A percentile compares a stretch with the other conserved stretches of the same genome.
phyloP scores from a whole-genome alignment of 2,329 filamentous ascomycete genomes.

The Cercospora sp. region DNA sequence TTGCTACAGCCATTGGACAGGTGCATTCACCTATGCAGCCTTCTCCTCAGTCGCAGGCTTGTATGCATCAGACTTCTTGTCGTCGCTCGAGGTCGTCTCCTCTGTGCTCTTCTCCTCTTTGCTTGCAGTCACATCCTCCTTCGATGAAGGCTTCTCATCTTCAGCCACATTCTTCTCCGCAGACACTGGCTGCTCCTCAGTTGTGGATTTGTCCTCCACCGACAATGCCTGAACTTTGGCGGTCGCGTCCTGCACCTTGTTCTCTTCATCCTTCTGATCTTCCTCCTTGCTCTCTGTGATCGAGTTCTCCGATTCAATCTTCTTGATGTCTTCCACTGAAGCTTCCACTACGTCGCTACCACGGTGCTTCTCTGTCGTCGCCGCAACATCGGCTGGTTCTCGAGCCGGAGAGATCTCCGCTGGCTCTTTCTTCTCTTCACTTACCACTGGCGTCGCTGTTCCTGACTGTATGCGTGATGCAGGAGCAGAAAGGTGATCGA shows the following conservation, averaged over 20 bases:
- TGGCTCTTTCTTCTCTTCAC: conserved; percentile 3
- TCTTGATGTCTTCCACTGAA: conserved; percentile 25
- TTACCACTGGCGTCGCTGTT: conserved; percentile 38
- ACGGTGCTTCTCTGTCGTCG: conserved; percentile 17
- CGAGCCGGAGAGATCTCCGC: neutral
- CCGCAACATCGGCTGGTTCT: neutral
- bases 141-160: neutral
- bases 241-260: neutral
- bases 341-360: conserved; percentile 18
- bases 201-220: neutral
- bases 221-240: neutral
- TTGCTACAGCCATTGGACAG: neutral
- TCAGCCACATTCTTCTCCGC: neutral
- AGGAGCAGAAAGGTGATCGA: conserved; percentile 31
- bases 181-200: neutral
- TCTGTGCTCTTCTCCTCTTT: neutral
- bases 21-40: conserved; percentile 1
- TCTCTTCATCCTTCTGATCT: conserved; percentile 24
- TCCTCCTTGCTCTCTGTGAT: conserved; percentile 17
- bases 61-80: neutral
- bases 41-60: conserved; percentile 10
- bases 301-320: conserved; percentile 16
- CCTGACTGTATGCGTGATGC: conserved; percentile 34
- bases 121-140: neutral
- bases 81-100: neutral